Base-by-base conservation (phyloP, 2,329 filamentous ascomycete genomes). In the Colletotrichum echinochloae region DNA sequence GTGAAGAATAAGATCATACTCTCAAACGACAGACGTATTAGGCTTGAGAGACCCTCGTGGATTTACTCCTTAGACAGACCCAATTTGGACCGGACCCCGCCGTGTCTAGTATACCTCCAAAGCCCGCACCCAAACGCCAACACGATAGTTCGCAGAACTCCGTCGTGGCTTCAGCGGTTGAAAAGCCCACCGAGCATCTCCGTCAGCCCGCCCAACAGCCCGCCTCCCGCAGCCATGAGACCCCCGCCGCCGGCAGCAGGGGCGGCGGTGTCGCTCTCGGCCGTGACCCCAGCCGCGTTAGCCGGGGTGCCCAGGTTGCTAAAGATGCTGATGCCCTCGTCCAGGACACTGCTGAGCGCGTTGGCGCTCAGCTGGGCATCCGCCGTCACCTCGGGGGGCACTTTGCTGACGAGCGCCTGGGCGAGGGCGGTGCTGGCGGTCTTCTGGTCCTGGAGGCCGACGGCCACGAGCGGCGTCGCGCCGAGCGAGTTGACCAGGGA, bases 401-500 rank as follows among this genome's bases (percentile, higher is more conserved):
- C 67, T 20, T 67, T 70, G 52, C 67, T 70, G 37, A 67, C 67
- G 23, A 70, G 52, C 11, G 67, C 52, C 37, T 70, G 64, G 18
- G 67, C 67, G 26, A 70, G 67, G 28, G 64, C 57, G 39, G 62
- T 44, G 6, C 67, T 70, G 2, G 64, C 67, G 0, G 52, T 51
- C 64, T 70, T 70, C 26, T 70, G 67, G 16, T 67, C 64, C 59
- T 70, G 64, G 30, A 70, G 67, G 6, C 57, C 67, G n/a, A 67
- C 57, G 46, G 67, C 67, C n/a, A 70, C 67, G 26, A 70, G 64
- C 16, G 67, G 64, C 35, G 67, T 70, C n/a, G 46, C 67, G 37
- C 67, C 64, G 35, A 70, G 23, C 12, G 57, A 62, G 46, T 70
- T 64, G 37, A 70, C 67, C 3, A 70, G 64, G 1, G 44, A 9